Conservation (phyloP, 2,329 filamentous ascomycete species). For the Beauveria caledonica region DNA sequence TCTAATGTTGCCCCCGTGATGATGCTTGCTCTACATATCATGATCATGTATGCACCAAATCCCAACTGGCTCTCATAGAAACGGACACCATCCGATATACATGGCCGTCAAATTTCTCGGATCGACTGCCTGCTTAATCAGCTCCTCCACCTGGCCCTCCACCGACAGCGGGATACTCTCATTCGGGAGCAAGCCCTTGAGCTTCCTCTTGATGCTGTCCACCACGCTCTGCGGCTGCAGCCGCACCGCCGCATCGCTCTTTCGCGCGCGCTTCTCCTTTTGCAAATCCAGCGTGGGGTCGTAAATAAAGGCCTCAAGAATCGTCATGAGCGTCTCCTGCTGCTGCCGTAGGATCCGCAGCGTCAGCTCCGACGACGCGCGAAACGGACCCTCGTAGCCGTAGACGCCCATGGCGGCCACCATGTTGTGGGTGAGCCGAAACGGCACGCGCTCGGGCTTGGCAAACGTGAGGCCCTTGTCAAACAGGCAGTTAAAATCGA, state of each 20-base stretch:
- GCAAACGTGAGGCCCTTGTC: conserved; percentile 95
- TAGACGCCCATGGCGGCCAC: conserved; percentile 93
- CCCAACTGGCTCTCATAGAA: conserved; percentile 31
- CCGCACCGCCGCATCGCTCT: conserved; percentile 34
- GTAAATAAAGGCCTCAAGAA: conserved; percentile 93
- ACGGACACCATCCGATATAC: conserved; percentile 90
- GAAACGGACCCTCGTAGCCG: conserved; percentile 87
- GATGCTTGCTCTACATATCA: too few species aligned
- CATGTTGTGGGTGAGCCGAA: conserved; percentile 98
- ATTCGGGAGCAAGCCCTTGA: conserved; percentile 72
- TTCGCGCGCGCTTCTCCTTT: conserved; percentile 46
- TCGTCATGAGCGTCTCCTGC: conserved; percentile 94
- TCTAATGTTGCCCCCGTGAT: not conserved
- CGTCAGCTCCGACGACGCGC: conserved; percentile 83
- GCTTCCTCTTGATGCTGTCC: conserved; percentile 79
- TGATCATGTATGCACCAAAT: not conserved
- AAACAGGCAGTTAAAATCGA: conserved; percentile 99
- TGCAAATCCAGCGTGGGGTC: conserved; percentile 93
- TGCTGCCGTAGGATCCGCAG: conserved; percentile 78
- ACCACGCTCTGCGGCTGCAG: conserved; percentile 66
- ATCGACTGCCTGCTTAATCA: conserved; percentile 81
- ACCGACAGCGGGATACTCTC: conserved; percentile 91
- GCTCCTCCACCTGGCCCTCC: conserved; percentile 92
- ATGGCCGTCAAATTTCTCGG: conserved; percentile 75
- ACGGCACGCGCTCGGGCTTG: conserved; percentile 90